Evolutionary conservation across 805 yeast species (phyloP).

Genomic region (Tetrapisispora arboricola): DNA sequence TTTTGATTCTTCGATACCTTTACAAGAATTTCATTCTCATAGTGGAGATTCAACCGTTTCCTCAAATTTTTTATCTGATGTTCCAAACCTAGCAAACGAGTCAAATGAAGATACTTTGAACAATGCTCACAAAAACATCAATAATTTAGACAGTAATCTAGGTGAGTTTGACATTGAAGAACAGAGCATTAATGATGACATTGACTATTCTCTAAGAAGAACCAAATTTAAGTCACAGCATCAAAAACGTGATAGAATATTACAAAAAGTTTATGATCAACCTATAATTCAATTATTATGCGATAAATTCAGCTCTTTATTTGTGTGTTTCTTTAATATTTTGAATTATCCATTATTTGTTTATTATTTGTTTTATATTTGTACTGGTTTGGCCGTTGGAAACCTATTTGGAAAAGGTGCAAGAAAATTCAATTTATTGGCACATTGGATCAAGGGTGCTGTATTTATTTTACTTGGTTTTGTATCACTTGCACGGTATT

Average conservation of each 20-base stretch:
- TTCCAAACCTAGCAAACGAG: background rate
- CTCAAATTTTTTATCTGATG: background rate
- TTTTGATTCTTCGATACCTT: background rate
- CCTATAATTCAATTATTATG: background rate
- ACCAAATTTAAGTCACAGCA: background rate
- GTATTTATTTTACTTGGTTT: constrained; percentile 73
- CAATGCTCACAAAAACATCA: background rate
- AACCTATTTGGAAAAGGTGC: constrained; percentile 56
- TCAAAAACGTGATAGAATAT: background rate
- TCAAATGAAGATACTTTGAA: background rate
- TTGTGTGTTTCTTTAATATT: constrained; percentile 34
- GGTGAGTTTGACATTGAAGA: constrained; percentile 1
- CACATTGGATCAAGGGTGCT: constrained; percentile 94
- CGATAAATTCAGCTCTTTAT: constrained; percentile 17
- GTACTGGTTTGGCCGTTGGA: constrained; percentile 51
- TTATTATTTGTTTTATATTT: constrained; percentile 46
- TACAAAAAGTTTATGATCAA: background rate
- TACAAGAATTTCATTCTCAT: constrained; percentile 2
- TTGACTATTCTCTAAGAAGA: background rate
- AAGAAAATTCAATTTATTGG: constrained; percentile 69
- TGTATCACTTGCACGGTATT: constrained; percentile 72
- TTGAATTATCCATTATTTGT: constrained; percentile 59
- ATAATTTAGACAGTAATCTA: background rate
- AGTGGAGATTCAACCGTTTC: background rate
- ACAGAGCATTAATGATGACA: background rate